Percentiles rank a stretch among this genome's conserved stretches.
Conservation (phyloP, 306 rosid species). For the Quercus dentata region DNA sequence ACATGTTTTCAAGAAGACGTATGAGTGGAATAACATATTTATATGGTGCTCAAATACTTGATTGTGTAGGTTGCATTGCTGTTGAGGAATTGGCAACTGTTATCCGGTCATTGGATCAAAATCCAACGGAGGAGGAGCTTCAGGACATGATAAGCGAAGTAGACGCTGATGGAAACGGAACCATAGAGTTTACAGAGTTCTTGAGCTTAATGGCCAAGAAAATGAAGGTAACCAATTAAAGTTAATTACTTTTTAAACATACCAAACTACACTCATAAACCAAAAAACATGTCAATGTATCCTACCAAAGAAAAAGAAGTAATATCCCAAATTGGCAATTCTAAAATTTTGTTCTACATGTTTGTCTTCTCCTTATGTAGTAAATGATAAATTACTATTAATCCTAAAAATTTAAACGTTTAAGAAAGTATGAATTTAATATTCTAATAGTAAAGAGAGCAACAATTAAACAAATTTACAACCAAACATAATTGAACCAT, state of each 20-base stretch:
- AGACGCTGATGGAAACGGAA: slow-evolving; percentile 87
- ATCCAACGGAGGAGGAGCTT: slow-evolving; percentile 92
- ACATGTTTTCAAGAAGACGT: neutral
- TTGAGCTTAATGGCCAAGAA: slow-evolving; percentile 82
- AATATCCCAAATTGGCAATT: too few relatives aligned
- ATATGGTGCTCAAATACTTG: neutral
- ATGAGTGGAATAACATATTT: neutral
- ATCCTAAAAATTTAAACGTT: too few relatives aligned
- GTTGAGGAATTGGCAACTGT: slow-evolving; percentile 95
- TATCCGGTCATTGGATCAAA: slow-evolving; percentile 87
- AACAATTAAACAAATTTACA: too few relatives aligned
- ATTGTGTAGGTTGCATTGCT: slow-evolving; percentile 78
- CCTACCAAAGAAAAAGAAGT: neutral
- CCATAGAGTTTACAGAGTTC: slow-evolving; percentile 84
- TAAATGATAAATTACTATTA: too few relatives aligned
- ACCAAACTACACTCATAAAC: neutral
- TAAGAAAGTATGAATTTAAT: too few relatives aligned
- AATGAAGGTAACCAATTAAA: slow-evolving; percentile 53
- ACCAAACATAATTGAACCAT: neutral
- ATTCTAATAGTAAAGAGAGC: too few relatives aligned
- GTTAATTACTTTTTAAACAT: neutral
- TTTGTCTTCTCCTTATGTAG: too few relatives aligned
- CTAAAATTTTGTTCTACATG: too few relatives aligned
- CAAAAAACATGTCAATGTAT: neutral
- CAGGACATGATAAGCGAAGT: slow-evolving; percentile 85